These are phyloP conservation scores for Cyphellophora attinorum DNA, from an alignment of 2,329 filamentous ascomycete genomes.

Conservation along the genomic window DNA sequence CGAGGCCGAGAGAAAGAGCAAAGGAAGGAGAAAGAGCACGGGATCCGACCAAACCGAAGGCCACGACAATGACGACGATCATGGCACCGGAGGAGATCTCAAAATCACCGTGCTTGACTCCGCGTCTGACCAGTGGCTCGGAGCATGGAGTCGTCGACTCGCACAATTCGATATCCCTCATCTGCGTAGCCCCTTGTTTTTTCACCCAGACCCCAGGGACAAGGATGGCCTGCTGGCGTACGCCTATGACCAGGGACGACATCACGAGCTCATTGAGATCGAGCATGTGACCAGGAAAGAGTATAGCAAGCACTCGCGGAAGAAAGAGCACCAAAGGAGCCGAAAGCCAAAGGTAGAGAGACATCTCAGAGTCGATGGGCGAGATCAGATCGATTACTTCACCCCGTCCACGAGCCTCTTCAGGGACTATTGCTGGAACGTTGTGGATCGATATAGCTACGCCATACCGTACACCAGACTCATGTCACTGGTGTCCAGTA, in stretches of 20 bases:
- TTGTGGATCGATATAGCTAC: constrained; percentile 52
- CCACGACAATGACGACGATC: neutral
- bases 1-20: constrained; percentile 6
- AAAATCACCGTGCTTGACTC: constrained; percentile 58
- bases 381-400: constrained; percentile 61
- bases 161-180: constrained; percentile 59
- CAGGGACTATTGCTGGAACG: constrained; percentile 49
- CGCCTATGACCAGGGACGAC: constrained; percentile 51
- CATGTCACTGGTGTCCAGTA: constrained; percentile 54
- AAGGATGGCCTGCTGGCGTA: constrained; percentile 64
- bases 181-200: constrained; percentile 72
- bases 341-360: constrained; percentile 26
- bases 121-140: constrained; percentile 55
- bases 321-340: constrained; percentile 46
- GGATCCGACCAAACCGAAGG: neutral
- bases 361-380: constrained; percentile 50
- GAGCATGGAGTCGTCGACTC: constrained; percentile 62
- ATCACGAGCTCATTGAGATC: constrained; percentile 59
- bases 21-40: neutral
- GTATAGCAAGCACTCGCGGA: constrained; percentile 64
- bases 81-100: constrained; percentile 3
- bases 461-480: constrained; percentile 50
- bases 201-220: constrained; percentile 68
- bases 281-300: constrained; percentile 68
- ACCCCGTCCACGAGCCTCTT: constrained; percentile 55